Evolutionary conservation across 306 rosid genomes (phyloP), one percentile per base, ranked within the genome.

Genomic region (Mimosa bimucronata): DNA sequence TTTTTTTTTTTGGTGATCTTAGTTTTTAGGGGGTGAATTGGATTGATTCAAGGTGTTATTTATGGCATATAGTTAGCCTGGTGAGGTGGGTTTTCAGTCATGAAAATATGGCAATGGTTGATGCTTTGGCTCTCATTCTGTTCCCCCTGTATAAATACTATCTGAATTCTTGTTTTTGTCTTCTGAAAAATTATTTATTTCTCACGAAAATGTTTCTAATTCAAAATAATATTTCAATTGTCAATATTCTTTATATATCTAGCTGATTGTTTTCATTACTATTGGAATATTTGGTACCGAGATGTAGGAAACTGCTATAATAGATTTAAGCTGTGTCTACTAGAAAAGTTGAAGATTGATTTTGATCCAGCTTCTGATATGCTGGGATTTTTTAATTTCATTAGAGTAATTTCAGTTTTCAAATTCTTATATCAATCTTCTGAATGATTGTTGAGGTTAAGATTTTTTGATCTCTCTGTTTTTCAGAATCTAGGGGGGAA

Each of bases 401-500:
- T n/a, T n/a, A 10, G 44, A 18, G 19, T 19, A 50, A 73, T 73
- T 19, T 52, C 30, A 19, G 53, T 29, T 29, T 21, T 38, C 1
- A n/a, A 57, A 25, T 40, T 23, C 44, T 1, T 44, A 9, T 41
- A 37, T 48, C 13, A 80, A 60, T 30, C 1, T 70, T 76, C 46
- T 50, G 48, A 70, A 55, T 7, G 53, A 44, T 55, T 76, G 76
- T 61, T 82, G 82, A 79, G 52, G 16, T 18, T 55, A 26, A 45
- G 37, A 31, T 34, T 55, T 12, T 65, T 78, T 66, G 34, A 66
- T 83, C 65, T 83, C 65, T 78, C 48, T 76, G 74, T 16, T 76
- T 83, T 81, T 48, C 80, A 70, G 87, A 73, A 18, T 66, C 53
- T 40, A 9, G 52, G 25, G 16, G 16, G 38, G 3, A 6, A 13